phyloP scores from a whole-genome alignment of 2,329 filamentous ascomycete genomes.

The Chalara sp. region DNA sequence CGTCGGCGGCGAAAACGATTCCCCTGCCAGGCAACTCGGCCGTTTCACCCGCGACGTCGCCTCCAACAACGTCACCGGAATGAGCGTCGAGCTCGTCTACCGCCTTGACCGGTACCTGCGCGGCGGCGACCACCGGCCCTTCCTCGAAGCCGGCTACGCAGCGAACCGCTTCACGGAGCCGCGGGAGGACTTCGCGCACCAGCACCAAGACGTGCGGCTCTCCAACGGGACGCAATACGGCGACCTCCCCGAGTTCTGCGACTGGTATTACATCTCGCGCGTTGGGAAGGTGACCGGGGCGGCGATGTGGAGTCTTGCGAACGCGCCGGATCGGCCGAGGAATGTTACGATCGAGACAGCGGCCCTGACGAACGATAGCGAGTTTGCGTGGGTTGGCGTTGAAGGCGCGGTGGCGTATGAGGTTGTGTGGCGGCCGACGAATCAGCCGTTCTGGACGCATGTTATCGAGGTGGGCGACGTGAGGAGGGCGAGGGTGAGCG shows the following conservation, averaged over 20 bases:
- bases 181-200: slow-evolving; percentile 48
- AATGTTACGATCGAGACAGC: slow-evolving; percentile 42
- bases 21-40: slow-evolving; percentile 45
- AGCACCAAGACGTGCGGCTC: slow-evolving; percentile 47
- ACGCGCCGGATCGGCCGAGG: slow-evolving; percentile 40
- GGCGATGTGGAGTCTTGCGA: slow-evolving; percentile 44
- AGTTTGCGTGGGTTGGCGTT: slow-evolving; percentile 39
- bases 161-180: slow-evolving; percentile 50
- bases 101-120: slow-evolving; percentile 48
- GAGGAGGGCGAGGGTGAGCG: slow-evolving; percentile 35
- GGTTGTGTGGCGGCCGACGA: slow-evolving; percentile 41
- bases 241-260: slow-evolving; percentile 47
- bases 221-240: slow-evolving; percentile 45
- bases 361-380: slow-evolving; percentile 1
- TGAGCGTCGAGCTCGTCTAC: slow-evolving; percentile 51
- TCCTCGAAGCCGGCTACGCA: slow-evolving; percentile 43
- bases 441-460: slow-evolving; percentile 35
- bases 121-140: slow-evolving; percentile 48
- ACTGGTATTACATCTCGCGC: slow-evolving; percentile 45
- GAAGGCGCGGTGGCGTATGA: slow-evolving; percentile 45
- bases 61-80: slow-evolving; percentile 41
- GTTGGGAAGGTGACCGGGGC: slow-evolving; percentile 48
- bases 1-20: slow-evolving; percentile 48
- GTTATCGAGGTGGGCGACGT: slow-evolving; percentile 41
- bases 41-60: slow-evolving; percentile 48